A percentile compares a stretch with the other conserved stretches of the same genome.
Evolutionary conservation across 192 early-diverging fungal species (phyloP).

Genomic region (Rhizophlyctis rosea): DNA sequence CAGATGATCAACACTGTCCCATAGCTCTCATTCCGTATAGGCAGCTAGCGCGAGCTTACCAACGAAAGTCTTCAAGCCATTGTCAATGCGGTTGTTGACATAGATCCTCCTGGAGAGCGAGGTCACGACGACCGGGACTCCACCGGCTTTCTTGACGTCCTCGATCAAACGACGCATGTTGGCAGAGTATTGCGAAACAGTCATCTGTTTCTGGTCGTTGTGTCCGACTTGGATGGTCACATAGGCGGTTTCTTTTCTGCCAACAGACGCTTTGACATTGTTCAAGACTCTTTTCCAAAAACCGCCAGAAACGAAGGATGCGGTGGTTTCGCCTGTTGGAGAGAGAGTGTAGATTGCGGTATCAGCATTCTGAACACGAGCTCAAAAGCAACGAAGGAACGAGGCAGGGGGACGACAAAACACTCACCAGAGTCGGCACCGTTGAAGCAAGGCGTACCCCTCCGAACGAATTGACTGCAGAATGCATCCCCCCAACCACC

Average conservation of each 20-base stretch:
- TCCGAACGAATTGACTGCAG: not conserved
- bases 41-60: too few species aligned
- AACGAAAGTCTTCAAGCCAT: too few species aligned
- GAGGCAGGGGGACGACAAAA: too few species aligned
- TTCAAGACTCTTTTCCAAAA: not conserved
- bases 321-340: not conserved
- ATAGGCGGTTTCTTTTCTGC: not conserved
- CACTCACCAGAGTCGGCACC: not conserved
- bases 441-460: not conserved
- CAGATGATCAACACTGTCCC: too few species aligned
- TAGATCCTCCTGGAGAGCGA: not conserved
- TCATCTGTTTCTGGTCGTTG: constrained; percentile 8
- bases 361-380: too few species aligned
- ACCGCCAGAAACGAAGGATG: not conserved
- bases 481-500: constrained; percentile 1
- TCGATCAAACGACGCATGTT: not conserved
- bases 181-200: not conserved
- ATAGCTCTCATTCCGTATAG: too few species aligned
- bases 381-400: too few species aligned
- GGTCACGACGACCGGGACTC: not conserved
- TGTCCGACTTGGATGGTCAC: constrained; percentile 11
- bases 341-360: too few species aligned
- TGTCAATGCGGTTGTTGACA: not conserved
- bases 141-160: not conserved
- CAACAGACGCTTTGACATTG: not conserved